Conservation (phyloP, 2,329 filamentous ascomycete species). For the Exophiala alcalophila region DNA sequence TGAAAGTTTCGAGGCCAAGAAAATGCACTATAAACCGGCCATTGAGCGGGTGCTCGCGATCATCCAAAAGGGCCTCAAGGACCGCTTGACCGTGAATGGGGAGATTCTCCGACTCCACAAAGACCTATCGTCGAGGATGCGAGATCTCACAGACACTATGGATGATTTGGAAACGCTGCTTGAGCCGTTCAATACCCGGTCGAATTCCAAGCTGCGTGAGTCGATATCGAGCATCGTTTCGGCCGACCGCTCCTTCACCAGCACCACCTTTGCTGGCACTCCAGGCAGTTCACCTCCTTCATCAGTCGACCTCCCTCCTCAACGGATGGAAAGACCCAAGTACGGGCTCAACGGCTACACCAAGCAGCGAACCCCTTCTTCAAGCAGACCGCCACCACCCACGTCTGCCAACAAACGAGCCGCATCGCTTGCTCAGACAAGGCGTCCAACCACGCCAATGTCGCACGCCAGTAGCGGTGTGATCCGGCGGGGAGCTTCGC, state of each 20-base stretch:
- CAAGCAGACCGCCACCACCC: slow-evolving; percentile 31
- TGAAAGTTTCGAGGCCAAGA: slow-evolving; percentile 92
- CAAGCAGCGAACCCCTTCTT: slow-evolving; percentile 41
- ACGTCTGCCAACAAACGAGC: slow-evolving; percentile 25
- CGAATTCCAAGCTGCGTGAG: slow-evolving; percentile 76
- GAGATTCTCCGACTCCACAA: slow-evolving; percentile 84
- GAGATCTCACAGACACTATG: slow-evolving; percentile 71
- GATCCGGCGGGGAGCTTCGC: slow-evolving; percentile 25
- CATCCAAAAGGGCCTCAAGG: slow-evolving; percentile 92
- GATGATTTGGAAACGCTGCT: slow-evolving; percentile 70
- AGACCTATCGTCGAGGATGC: slow-evolving; percentile 82
- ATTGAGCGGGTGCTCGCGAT: slow-evolving; percentile 88
- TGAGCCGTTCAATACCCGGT: slow-evolving; percentile 63
- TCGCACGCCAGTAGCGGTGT: slow-evolving; percentile 18
- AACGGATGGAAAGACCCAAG: slow-evolving; percentile 49
- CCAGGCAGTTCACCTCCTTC: slow-evolving; percentile 70
- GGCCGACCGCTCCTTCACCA: slow-evolving; percentile 66
- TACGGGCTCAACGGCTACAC: slow-evolving; percentile 30
- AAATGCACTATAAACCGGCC: slow-evolving; percentile 86
- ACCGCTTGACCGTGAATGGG: slow-evolving; percentile 93
- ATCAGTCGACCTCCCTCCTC: slow-evolving; percentile 57
- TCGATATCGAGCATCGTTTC: slow-evolving; percentile 91
- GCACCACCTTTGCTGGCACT: slow-evolving; percentile 67
- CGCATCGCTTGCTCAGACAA: slow-evolving; percentile 24
- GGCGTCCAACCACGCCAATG: slow-evolving; percentile 29